Base-by-base conservation (phyloP, 148 eudicot species). In the Heliosperma pusillum region DNA sequence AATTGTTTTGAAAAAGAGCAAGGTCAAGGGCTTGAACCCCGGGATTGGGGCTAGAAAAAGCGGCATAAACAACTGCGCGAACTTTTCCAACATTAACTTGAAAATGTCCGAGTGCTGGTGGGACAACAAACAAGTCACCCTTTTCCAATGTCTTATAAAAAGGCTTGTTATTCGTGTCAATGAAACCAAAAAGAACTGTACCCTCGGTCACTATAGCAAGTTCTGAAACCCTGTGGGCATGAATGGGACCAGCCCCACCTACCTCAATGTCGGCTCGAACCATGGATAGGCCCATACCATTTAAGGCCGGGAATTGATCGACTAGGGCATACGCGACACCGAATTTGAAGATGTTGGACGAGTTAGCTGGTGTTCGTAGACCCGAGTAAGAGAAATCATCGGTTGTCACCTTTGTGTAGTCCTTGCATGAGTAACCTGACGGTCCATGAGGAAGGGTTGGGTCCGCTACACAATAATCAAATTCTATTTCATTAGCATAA, bases 1-100 rank as follows among this genome's bases (percentile, higher is more conserved):
- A 79, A 24, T 75, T 70, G 17, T 86, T 86, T 5, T 53, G 74
- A 73, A 88, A 90, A 68, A 88, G 71, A 3, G 91, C 9, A 25
- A 4, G 13, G 24, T 40, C 25, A 50, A 70, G 20, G 4, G 10
- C n/a, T 13, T 13, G n/a, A 25, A 47, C 4, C 5, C 60, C 73
- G 22, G 73, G 73, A 70, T 47, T 70, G 1, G 56, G 12, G 15
- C 73, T 50, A 22, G 20, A 1, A 24, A 70, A 70, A 24, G 58
- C 57, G 7, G 73, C 33, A 25, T 47, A 45, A 26, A 50, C 68
- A 30, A 64, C 68, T 2, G 68, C 68, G 9, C 20, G n/a, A 64
- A 15, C 3, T 6, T 64, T 64, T 36, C 73, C 73, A 12, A 47
- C 57, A 70, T 70, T 70, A 0, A 47, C 10, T 1, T 22, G 30